Evolutionary conservation across 306 rosid genomes (phyloP).

Genomic region (Morella rubra): DNA sequence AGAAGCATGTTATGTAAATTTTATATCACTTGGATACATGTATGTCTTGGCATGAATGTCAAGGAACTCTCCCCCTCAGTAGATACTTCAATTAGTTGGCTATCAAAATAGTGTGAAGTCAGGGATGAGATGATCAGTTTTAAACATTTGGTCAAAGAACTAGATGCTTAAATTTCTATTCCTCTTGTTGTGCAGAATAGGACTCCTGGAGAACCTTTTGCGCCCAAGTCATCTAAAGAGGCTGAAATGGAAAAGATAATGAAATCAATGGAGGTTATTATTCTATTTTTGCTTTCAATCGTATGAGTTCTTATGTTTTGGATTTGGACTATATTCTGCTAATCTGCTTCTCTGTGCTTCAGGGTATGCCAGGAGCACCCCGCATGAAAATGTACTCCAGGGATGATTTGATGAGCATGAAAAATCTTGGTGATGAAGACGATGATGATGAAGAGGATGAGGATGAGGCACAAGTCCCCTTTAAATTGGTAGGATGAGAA

Average conservation of each 20-base stretch:
- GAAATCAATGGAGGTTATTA: conserved; percentile 90
- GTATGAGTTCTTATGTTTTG: background rate
- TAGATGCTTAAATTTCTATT: background rate
- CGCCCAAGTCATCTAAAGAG: conserved; percentile 81
- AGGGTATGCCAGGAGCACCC: conserved; percentile 99
- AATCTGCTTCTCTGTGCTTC: conserved; percentile 29
- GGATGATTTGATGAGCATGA: conserved; percentile 86
- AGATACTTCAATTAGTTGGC: background rate
- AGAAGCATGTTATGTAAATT: background rate
- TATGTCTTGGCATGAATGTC: background rate
- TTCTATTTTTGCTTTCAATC: background rate
- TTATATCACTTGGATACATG: background rate
- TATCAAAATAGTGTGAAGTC: background rate
- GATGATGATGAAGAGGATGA: conserved; percentile 54
- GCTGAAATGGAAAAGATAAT: conserved; percentile 90
- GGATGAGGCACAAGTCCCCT: conserved; percentile 48
- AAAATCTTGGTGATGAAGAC: conserved; percentile 57
- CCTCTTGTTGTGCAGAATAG: conserved; percentile 55
- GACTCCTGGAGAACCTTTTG: conserved; percentile 82
- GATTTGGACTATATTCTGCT: conserved; percentile 15
- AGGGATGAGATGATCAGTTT: background rate
- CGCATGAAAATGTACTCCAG: conserved; percentile 94
- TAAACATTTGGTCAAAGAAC: conserved; percentile 3
- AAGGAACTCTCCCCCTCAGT: background rate
- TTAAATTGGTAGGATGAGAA: conserved; percentile 62